phyloP scores from a whole-genome alignment of 1,284 basidiomycete species.

The Puccinia triticina region DNA sequence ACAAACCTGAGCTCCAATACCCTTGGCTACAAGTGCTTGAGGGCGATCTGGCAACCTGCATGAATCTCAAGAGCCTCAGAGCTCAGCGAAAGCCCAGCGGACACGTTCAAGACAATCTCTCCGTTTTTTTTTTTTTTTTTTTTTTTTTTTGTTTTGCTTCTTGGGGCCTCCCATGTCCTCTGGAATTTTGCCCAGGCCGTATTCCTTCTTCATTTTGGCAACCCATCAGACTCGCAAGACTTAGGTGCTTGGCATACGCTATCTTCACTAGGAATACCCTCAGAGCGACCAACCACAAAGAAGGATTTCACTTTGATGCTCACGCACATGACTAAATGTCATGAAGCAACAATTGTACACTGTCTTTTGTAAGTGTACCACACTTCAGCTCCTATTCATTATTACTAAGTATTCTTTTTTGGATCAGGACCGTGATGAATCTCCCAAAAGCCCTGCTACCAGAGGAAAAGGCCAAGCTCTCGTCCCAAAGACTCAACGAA shows the following conservation, averaged over 20 bases:
- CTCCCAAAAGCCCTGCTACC: background rate
- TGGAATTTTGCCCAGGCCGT: conserved; percentile 23
- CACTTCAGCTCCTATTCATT: too few species aligned
- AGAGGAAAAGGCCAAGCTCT: background rate
- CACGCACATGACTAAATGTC: background rate
- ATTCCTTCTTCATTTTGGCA: background rate
- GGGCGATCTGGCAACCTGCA: conserved; percentile 17
- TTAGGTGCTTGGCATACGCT: conserved; percentile 1
- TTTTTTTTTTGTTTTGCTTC: too few species aligned
- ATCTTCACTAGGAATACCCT: background rate
- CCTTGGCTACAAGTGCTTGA: background rate
- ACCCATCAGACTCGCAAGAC: background rate
- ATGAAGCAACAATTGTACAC: background rate
- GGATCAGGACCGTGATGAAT: background rate
- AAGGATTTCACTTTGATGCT: conserved; percentile 27
- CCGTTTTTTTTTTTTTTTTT: background rate
- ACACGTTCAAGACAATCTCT: background rate
- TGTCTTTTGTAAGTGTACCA: background rate
- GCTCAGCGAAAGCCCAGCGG: background rate
- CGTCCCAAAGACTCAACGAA: background rate
- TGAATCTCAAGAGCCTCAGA: background rate
- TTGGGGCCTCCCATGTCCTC: conserved; percentile 13
- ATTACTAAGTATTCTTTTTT: too few species aligned
- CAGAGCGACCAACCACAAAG: background rate
- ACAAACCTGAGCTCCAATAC: background rate